A percentile compares a stretch with the other conserved stretches of the same genome.
Evolutionary conservation across 2,329 filamentous ascomycete species (phyloP).

Genomic region (Thermothelomyces thermophilus): DNA sequence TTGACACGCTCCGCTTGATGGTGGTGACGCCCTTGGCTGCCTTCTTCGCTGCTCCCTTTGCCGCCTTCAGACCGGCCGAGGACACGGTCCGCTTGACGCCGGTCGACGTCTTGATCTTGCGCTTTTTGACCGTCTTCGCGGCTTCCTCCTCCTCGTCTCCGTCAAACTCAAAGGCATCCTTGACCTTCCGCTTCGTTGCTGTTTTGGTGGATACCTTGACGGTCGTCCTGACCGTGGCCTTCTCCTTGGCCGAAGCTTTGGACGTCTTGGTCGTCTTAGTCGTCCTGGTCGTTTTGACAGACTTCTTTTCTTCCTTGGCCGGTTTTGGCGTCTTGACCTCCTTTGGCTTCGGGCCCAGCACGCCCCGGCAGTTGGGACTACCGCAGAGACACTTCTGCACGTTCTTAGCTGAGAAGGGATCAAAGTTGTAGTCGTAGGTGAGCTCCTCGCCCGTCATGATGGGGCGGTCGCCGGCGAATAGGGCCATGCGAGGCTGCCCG

Average conservation of each 20-base stretch:
- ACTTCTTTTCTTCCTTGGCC: conserved; percentile 36
- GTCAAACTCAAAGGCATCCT: conserved; percentile 44
- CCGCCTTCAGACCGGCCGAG: conserved; percentile 28
- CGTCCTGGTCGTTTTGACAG: conserved; percentile 39
- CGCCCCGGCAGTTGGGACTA: conserved; percentile 56
- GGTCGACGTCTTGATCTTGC: conserved; percentile 39
- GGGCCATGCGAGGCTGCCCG: conserved; percentile 89
- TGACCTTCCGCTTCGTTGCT: conserved; percentile 50
- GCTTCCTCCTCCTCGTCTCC: conserved; percentile 27
- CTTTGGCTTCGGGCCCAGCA: conserved; percentile 56
- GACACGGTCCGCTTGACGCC: conserved; percentile 32
- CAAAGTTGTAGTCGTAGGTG: conserved; percentile 83
- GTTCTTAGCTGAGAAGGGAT: conserved; percentile 62
- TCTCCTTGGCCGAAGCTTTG: conserved; percentile 32
- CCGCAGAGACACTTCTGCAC: conserved; percentile 61
- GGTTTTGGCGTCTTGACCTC: conserved; percentile 44
- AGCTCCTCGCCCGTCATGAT: conserved; percentile 94
- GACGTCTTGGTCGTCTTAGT: conserved; percentile 4
- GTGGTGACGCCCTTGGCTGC: conserved; percentile 25
- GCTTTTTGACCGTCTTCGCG: conserved; percentile 35
- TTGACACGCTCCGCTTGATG: conserved; percentile 36
- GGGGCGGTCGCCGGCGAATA: conserved; percentile 84
- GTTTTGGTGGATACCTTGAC: conserved; percentile 15
- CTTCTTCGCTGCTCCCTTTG: conserved; percentile 32
- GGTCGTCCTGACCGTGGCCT: conserved; percentile 21